Evolutionary conservation across 768 basidiomycete genomes (phyloP).

Genomic region (Daedalea quercina): DNA sequence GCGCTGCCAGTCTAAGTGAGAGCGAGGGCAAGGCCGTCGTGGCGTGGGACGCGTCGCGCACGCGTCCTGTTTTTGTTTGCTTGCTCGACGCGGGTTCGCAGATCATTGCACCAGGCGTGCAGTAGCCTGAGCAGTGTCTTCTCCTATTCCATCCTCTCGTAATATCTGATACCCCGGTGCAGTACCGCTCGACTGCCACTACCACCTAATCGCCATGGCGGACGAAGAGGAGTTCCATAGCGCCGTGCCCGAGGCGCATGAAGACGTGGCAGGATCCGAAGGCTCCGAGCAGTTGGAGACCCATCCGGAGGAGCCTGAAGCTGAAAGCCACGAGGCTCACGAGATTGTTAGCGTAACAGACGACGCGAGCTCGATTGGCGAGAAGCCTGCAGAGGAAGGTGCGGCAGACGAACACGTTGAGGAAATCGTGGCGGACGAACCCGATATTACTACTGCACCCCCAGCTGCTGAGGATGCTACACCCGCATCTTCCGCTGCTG

Average conservation of each 20-base stretch:
- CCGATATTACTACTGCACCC: neutral
- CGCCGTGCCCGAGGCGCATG: slow-evolving; percentile 14
- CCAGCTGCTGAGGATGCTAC: slow-evolving; percentile 7
- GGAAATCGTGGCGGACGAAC: slow-evolving; percentile 5
- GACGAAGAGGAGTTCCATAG: slow-evolving; percentile 23
- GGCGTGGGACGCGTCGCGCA: slow-evolving; percentile 10
- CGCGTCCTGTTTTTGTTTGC: slow-evolving; percentile 15
- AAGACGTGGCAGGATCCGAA: slow-evolving; percentile 14
- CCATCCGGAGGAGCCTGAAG: slow-evolving; percentile 22
- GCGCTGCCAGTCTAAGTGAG: no score
- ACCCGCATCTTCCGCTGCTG: neutral
- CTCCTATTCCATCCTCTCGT: neutral
- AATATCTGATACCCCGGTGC: slow-evolving; percentile 9
- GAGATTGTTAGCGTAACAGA: slow-evolving; percentile 21
- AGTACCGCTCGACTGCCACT: slow-evolving; percentile 3
- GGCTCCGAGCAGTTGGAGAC: slow-evolving; percentile 16
- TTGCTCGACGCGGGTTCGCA: neutral
- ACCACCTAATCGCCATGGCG: slow-evolving; percentile 24
- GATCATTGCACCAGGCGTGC: neutral
- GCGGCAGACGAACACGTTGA: slow-evolving; percentile 11
- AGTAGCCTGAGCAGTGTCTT: slow-evolving; percentile 4
- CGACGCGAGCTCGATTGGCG: slow-evolving; percentile 21
- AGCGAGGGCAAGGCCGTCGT: slow-evolving; percentile 1
- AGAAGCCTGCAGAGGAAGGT: slow-evolving; percentile 10
- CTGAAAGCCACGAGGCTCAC: slow-evolving; percentile 36